Percentiles rank a stretch among this genome's conserved stretches.
phyloP scores from a whole-genome alignment of 192 early-diverging fungal species.

The Kappamyces sp. region DNA sequence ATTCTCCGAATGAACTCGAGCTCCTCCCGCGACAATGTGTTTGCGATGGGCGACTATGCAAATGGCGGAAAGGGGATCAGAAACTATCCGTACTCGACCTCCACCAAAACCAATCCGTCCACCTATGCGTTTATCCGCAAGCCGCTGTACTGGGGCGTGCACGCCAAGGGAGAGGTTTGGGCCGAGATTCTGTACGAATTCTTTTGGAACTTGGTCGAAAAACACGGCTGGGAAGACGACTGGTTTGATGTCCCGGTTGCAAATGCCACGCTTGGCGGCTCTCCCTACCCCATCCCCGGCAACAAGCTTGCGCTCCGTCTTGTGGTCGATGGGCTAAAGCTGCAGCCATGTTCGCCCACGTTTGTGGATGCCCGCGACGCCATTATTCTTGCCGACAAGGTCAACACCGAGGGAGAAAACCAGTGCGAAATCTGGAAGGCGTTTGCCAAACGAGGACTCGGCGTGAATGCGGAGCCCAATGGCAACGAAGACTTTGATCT shows the following conservation, averaged over 20 bases:
- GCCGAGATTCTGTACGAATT: constrained; percentile 74
- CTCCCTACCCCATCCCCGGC: constrained; percentile 23
- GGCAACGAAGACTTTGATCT: constrained; percentile 34
- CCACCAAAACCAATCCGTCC: constrained; percentile 66
- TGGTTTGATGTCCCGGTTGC: constrained; percentile 33
- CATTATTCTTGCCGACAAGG: constrained; percentile 41
- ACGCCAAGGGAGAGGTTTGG: constrained; percentile 92
- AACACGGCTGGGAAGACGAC: constrained; percentile 44
- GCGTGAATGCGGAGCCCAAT: constrained; percentile 53
- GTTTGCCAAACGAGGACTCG: constrained; percentile 87
- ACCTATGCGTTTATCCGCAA: constrained; percentile 72
- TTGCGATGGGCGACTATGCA: constrained; percentile 76
- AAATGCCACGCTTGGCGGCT: not conserved
- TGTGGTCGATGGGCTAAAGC: constrained; percentile 49
- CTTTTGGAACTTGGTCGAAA: constrained; percentile 52
- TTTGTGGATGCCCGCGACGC: constrained; percentile 51
- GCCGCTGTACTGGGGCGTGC: constrained; percentile 87
- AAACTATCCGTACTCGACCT: constrained; percentile 78
- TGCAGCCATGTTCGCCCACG: constrained; percentile 46
- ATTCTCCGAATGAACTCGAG: constrained; percentile 58
- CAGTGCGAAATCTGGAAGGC: constrained; percentile 43
- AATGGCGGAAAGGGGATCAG: constrained; percentile 87
- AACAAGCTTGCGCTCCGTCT: constrained; percentile 44
- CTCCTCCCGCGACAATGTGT: constrained; percentile 51
- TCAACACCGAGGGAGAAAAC: constrained; percentile 35